Evolutionary conservation across 331 rosid genomes (phyloP), one percentile per base, ranked within the genome.

Genomic region (Spiraea crenata): DNA sequence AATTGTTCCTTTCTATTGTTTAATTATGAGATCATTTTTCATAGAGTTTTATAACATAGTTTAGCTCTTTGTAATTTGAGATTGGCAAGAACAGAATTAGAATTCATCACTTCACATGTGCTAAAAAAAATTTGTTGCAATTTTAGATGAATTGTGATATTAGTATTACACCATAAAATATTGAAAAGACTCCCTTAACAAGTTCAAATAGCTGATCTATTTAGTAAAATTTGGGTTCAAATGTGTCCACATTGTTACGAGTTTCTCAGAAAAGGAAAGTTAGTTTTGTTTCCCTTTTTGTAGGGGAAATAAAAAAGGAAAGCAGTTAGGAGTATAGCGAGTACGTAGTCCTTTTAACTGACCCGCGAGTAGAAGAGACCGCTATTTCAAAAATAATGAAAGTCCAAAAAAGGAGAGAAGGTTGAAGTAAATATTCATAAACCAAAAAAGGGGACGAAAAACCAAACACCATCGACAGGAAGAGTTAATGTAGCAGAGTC

Each of bases 341-440:
- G 69, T 72, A 72, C 35, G 52, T 7, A 17, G 41, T 20, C 13
- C 31, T 4, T 4, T 13, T 13, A 54, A 51, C 70, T 14, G 19
- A 15, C 63, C 25, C 11, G 74, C 54, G 44, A 69, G 54, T 25
- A 8, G n/a, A 55, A 51, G 16, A 13, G 4, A 39, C 50, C 79
- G 62, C 9, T 7, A 19, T 15, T 44, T 34, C 3, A 4, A 47
- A 61, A 45, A 57, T 47, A 19, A 17, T 17, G 6, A 25, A 6
- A 6, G n/a, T 11, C 14, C 31, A 34, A 44, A 9, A 4, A 42
- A 51, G 1, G 1, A 10, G 4, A 19, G 0, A 17, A 6, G 10
- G 15, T 35, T 5, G 42, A 6, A 59, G 25, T n/a, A 40, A 25
- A 55, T 25, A 25, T 25, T 25, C 31, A 25, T 20, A 55, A 55